Conservation (phyloP, 2,329 filamentous ascomycete genomes). For the Pyrenochaeta sp. region DNA sequence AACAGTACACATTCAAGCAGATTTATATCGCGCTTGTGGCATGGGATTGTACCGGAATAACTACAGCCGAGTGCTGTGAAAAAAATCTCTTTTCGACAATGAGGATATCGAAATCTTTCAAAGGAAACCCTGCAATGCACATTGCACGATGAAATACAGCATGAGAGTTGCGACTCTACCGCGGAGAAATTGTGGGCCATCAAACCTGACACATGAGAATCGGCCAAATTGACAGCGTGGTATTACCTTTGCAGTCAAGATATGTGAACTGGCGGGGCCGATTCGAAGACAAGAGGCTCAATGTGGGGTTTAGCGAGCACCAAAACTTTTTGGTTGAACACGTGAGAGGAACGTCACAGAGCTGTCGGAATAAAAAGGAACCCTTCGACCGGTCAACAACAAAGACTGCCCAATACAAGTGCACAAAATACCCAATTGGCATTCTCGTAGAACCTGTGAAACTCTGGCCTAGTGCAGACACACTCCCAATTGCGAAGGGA, state of each 20-base stretch:
- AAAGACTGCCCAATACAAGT: neutral
- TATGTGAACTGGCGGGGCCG: constrained; percentile 1
- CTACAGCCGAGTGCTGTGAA: too few relatives aligned
- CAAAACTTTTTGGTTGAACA: constrained; percentile 34
- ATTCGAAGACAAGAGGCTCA: constrained; percentile 23
- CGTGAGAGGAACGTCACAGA: constrained; percentile 26
- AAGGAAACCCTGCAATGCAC: too few relatives aligned
- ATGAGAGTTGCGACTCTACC: neutral
- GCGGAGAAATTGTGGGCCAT: constrained; percentile 19
- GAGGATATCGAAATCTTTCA: too few relatives aligned
- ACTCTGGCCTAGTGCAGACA: too few relatives aligned
- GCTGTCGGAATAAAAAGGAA: constrained; percentile 28
- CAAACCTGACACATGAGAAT: constrained; percentile 14
- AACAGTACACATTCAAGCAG: too few relatives aligned
- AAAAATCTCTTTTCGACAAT: too few relatives aligned
- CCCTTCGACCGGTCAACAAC: constrained; percentile 12
- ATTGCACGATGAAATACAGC: too few relatives aligned
- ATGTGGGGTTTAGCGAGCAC: constrained; percentile 37
- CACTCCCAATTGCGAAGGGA: neutral
- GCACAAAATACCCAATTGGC: neutral
- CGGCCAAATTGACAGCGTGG: constrained; percentile 13
- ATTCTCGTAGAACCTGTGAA: neutral
- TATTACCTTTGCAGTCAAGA: constrained; percentile 3
- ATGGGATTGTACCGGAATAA: too few relatives aligned
- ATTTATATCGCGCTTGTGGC: too few relatives aligned